A percentile compares a stretch with the other conserved stretches of the same genome.
phyloP scores from a whole-genome alignment of 352 stramenopile species.

The Phytophthora ohioensis region DNA sequence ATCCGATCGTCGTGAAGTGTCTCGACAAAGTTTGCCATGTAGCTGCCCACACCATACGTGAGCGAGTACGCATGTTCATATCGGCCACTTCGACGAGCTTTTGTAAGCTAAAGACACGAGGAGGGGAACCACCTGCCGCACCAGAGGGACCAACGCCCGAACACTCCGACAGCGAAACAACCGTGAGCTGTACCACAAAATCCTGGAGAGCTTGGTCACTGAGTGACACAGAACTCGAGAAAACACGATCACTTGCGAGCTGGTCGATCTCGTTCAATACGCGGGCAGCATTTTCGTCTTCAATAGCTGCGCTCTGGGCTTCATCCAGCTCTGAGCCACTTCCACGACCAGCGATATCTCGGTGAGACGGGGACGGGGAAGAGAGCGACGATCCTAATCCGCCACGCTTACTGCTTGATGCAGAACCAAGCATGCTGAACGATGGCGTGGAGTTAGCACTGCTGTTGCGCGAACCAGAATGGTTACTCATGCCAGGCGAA shows the following conservation, averaged over 20 bases:
- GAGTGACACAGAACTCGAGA: conserved; percentile 88
- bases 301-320: conserved; percentile 72
- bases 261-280: conserved; percentile 89
- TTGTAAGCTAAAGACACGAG: conserved; percentile 98
- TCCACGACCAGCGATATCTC: conserved; percentile 46
- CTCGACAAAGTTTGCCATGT: conserved; percentile 97
- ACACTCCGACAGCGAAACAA: conserved; percentile 93
- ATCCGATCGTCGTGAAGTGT: conserved; percentile 98
- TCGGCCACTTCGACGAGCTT: conserved; percentile 99
- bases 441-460: conserved; percentile 39
- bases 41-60: conserved; percentile 97
- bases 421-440: conserved; percentile 40
- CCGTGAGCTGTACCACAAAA: conserved; percentile 92
- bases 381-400: conserved; percentile 37
- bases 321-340: conserved; percentile 54
- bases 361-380: conserved; percentile 65
- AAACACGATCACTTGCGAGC: conserved; percentile 92
- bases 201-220: conserved; percentile 83
- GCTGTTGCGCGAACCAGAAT: conserved; percentile 40
- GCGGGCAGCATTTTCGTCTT: conserved; percentile 86
- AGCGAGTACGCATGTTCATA: conserved; percentile 98
- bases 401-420: conserved; percentile 35
- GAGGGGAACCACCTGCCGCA: conserved; percentile 57
- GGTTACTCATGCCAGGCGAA: conserved; percentile 34
- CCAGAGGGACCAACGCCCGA: conserved; percentile 53